A percentile compares a stretch with the other conserved stretches of the same genome.
Conservation (phyloP, 2,329 filamentous ascomycete genomes). For the Ophiostoma novo-ulmi region DNA sequence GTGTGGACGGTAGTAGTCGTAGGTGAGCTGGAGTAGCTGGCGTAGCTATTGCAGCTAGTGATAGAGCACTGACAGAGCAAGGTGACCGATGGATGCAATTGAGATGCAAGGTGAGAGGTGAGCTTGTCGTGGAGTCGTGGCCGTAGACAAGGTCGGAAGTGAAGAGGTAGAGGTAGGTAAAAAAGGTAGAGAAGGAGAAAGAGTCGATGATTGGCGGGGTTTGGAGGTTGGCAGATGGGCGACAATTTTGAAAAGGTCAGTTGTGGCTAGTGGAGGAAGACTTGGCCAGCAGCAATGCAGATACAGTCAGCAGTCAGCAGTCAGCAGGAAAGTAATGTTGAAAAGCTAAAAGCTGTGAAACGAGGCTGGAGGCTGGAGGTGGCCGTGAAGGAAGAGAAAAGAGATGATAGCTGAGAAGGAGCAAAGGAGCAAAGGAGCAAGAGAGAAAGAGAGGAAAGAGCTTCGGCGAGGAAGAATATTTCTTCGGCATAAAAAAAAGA, state of each 20-base stretch:
- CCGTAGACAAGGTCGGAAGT: neutral
- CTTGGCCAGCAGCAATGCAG: neutral
- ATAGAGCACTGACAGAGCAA: neutral
- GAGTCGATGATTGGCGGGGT: conserved; percentile 12
- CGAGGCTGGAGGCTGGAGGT: neutral
- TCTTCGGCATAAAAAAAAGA: neutral
- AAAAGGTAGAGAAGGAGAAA: neutral
- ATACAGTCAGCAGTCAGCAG: neutral
- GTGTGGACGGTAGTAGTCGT: neutral
- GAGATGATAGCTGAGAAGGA: neutral
- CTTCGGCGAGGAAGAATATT: conserved; percentile 9
- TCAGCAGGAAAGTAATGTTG: neutral
- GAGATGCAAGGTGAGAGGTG: neutral
- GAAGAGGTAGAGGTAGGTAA: neutral
- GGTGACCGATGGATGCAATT: neutral
- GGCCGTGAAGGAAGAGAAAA: neutral
- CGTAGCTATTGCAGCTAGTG: neutral
- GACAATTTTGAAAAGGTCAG: neutral
- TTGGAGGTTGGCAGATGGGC: conserved; percentile 1
- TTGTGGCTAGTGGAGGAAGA: neutral
- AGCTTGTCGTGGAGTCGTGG: neutral
- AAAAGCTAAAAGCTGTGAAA: neutral
- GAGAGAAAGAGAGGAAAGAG: neutral
- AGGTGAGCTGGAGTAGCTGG: neutral
- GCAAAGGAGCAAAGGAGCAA: neutral